A percentile compares a stretch with the other conserved stretches of the same genome.
These are phyloP conservation scores for Hansfordia pulvinata DNA, from an alignment of 2,329 filamentous ascomycete genomes.

Conservation along the genomic window DNA sequence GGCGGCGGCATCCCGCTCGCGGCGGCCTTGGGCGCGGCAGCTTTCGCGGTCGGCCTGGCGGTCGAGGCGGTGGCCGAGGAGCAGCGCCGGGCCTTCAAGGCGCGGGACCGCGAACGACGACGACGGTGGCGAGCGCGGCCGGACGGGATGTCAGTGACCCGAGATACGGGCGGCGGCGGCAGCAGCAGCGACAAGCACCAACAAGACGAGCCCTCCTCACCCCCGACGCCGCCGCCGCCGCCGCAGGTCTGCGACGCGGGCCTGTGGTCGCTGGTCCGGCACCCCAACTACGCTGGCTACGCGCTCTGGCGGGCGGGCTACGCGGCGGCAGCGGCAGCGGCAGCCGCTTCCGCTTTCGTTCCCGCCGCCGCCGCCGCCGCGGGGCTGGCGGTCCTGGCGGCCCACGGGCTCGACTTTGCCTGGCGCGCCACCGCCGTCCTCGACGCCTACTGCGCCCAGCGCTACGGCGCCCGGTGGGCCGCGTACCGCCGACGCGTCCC, in stretches of 20 bases:
- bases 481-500: slow-evolving; percentile 22
- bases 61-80: background rate
- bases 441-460: slow-evolving; percentile 21
- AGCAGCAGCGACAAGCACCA: slow-evolving; percentile 38
- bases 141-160: no score
- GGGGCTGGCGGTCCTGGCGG: slow-evolving; percentile 14
- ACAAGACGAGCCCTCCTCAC: slow-evolving; percentile 46
- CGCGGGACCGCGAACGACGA: no score
- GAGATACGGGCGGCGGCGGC: no score
- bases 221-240: slow-evolving; percentile 22
- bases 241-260: slow-evolving; percentile 21
- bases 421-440: slow-evolving; percentile 16
- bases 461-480: slow-evolving; percentile 24
- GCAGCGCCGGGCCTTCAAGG: slow-evolving; percentile 1
- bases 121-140: no score
- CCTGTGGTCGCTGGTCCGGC: slow-evolving; percentile 23
- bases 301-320: slow-evolving; percentile 16
- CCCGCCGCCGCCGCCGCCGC: slow-evolving; percentile 20
- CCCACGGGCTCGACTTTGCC: slow-evolving; percentile 18
- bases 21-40: slow-evolving; percentile 29
- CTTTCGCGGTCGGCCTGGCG: slow-evolving; percentile 23
- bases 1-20: slow-evolving; percentile 14
- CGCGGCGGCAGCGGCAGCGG: slow-evolving; percentile 19
- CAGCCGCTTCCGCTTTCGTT: no score
- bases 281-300: slow-evolving; percentile 26